Base-by-base conservation (phyloP, 192 early-diverging fungal species). In the Dimargaris xerosporica region DNA sequence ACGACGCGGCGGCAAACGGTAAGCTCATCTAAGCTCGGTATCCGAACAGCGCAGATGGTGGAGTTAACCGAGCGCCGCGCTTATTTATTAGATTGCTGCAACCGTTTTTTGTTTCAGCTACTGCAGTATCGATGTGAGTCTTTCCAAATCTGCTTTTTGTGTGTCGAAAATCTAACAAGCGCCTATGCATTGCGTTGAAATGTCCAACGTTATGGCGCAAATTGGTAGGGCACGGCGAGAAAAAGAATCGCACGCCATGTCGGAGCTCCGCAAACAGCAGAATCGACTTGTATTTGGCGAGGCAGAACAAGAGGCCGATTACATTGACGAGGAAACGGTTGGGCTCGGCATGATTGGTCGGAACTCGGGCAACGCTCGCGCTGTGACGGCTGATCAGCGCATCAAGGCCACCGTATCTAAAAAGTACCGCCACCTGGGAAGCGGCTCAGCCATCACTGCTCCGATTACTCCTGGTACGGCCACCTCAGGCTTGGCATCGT, bases 271-370 rank as follows among this genome's bases (percentile, higher is more conserved):
- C 52, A 89, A 92, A 64, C 87, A 89, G 19, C 81, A 86, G 63
- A 96, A 99, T 70, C 77, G 96, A 5, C 83, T 97, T 73, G 80
- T 78, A 58, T 99, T 99, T 81, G 91, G 91, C 60, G 84, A 80
- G 39, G 84, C 86, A 31, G 93, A 99, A 70, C 86, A 93, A 23
- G 94, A 99, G 70, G 73, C 89, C 13, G 84, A 86, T 62, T 80
- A 78, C 26, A 85, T 86, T 61, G 96, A 87, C 52, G 56, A 59
- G 23, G 86, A 83, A 50, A 86, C 89, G 34, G 84, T 89, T 51
- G 96, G 96, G 1, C 65, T 94, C 26, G 96, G 96, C 12, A 80
- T 96, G 75, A 68, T 94, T 64, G 88, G 89, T 26, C 75, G 84
- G 47, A 72, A 78, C 44, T 79, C 73, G 54, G 93, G 94, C 34